Percentiles rank a stretch among this genome's conserved stretches.
These are phyloP conservation scores for Globisporangium canariense DNA, from an alignment of 352 stramenopile genomes.

Conservation along the genomic window DNA sequence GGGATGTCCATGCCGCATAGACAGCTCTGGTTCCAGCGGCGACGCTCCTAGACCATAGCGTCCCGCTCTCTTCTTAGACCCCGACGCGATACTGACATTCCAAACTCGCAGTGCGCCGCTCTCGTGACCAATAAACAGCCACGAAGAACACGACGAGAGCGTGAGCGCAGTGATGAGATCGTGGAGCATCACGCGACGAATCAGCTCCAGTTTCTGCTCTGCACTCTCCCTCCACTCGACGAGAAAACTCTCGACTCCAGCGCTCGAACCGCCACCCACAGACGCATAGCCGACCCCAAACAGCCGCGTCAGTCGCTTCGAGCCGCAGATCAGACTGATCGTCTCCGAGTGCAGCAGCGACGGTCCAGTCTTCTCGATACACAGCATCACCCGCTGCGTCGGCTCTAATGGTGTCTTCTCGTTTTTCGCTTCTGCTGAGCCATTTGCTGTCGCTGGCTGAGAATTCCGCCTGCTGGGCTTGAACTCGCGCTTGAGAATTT, in stretches of 20 bases:
- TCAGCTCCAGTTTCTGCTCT: conserved; percentile 18
- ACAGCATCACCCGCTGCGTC: conserved; percentile 34
- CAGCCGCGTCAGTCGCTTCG: conserved; percentile 23
- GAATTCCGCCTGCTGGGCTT: neutral
- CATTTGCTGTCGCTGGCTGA: neutral
- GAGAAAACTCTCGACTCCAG: conserved; percentile 20
- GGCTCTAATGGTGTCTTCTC: neutral
- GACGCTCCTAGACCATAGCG: neutral
- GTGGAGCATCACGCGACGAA: conserved; percentile 26
- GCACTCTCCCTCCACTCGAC: conserved; percentile 31
- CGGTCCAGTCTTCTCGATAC: conserved; percentile 39
- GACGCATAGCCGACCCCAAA: conserved; percentile 32
- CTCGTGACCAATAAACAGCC: conserved; percentile 48
- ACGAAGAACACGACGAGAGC: conserved; percentile 35
- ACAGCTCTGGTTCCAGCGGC: conserved; percentile 14
- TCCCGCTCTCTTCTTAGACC: neutral
- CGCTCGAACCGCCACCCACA: neutral
- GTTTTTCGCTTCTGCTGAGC: neutral
- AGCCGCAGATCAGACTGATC: conserved; percentile 32
- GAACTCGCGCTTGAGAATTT: conserved; percentile 43
- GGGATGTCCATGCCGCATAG: conserved; percentile 5
- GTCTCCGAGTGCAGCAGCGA: conserved; percentile 36
- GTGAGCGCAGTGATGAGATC: conserved; percentile 34
- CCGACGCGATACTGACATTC: conserved; percentile 22
- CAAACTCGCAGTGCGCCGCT: conserved; percentile 52